Conservation (phyloP, 176 grass and related monocot species). For the Puya raimondii region DNA sequence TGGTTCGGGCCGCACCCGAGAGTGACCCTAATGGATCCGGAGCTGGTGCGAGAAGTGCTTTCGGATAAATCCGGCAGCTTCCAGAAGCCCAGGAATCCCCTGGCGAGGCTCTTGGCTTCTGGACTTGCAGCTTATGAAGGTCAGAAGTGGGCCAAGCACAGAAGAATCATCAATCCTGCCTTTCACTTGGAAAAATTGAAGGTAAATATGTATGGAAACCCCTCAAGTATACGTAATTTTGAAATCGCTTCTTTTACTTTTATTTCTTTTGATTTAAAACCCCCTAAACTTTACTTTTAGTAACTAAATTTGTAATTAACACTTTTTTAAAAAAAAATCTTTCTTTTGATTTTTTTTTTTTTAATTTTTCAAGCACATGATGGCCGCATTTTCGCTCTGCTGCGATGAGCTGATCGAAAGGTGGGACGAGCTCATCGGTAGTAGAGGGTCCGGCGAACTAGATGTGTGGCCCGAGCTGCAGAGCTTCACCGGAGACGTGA, state of each 20-base stretch:
- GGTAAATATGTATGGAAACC: slow-evolving; percentile 9
- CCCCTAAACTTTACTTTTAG: no score
- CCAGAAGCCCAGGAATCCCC: slow-evolving; percentile 15
- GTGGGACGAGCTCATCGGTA: slow-evolving; percentile 23
- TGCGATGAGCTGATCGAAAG: slow-evolving; percentile 26
- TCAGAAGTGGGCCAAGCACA: slow-evolving; percentile 50
- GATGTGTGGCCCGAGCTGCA: slow-evolving; percentile 60
- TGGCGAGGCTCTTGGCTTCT: neutral
- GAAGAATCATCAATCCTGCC: slow-evolving; percentile 57
- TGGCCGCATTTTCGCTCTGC: slow-evolving; percentile 35
- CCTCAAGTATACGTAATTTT: neutral
- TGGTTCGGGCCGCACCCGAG: slow-evolving; percentile 48
- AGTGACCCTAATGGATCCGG: slow-evolving; percentile 45
- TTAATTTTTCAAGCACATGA: slow-evolving; percentile 28
- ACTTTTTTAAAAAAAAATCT: neutral
- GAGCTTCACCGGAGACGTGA: slow-evolving; percentile 34
- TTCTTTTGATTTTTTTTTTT: neutral
- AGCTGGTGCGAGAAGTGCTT: slow-evolving; percentile 36
- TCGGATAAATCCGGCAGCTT: slow-evolving; percentile 39
- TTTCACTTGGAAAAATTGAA: slow-evolving; percentile 72
- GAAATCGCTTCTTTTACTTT: no score
- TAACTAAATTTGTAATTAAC: no score
- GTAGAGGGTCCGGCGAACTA: slow-evolving; percentile 22
- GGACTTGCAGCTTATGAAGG: slow-evolving; percentile 29
- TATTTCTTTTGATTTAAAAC: no score